Percentiles rank a stretch among this genome's conserved stretches.
phyloP scores from a whole-genome alignment of 176 grass and related monocot species.

The Carex pumila region DNA sequence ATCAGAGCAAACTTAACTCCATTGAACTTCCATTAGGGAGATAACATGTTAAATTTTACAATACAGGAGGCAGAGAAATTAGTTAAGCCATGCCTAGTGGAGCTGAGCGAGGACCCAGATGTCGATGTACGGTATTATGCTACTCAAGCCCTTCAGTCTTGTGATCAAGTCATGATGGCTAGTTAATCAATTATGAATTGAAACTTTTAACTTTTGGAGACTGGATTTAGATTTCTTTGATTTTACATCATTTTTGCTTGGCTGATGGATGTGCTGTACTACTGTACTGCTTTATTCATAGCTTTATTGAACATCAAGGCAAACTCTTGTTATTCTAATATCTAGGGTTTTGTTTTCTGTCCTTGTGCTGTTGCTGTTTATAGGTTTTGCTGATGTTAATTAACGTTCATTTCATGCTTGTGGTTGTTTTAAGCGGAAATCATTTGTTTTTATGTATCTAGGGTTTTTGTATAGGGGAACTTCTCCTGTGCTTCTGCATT shows the following conservation, averaged over 20 bases:
- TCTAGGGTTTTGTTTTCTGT: neutral
- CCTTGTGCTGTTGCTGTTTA: neutral
- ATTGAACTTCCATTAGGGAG: neutral
- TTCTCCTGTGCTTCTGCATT: neutral
- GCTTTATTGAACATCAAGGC: slow-evolving; percentile 9
- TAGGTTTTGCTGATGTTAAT: slow-evolving; percentile 4
- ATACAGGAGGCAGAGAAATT: slow-evolving; percentile 60
- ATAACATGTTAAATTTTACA: slow-evolving; percentile 24
- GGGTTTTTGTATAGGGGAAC: neutral
- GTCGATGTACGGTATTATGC: slow-evolving; percentile 88
- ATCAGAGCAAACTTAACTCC: neutral
- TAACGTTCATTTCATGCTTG: neutral
- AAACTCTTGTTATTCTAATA: slow-evolving; percentile 4
- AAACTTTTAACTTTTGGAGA: slow-evolving; percentile 7
- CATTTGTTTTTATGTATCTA: neutral
- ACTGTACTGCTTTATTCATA: slow-evolving; percentile 10
- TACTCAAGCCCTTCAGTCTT: slow-evolving; percentile 64
- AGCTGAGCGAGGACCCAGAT: slow-evolving; percentile 95
- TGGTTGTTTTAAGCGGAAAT: neutral
- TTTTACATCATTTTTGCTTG: slow-evolving; percentile 17
- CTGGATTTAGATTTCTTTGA: slow-evolving; percentile 14
- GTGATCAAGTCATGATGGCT: slow-evolving; percentile 89
- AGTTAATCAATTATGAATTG: slow-evolving; percentile 38
- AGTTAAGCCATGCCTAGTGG: slow-evolving; percentile 72
- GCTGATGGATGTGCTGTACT: slow-evolving; percentile 1